A percentile compares a stretch with the other conserved stretches of the same genome.
phyloP scores from a whole-genome alignment of 1,139 yeast genomes.

The Candida tunisiensis region DNA sequence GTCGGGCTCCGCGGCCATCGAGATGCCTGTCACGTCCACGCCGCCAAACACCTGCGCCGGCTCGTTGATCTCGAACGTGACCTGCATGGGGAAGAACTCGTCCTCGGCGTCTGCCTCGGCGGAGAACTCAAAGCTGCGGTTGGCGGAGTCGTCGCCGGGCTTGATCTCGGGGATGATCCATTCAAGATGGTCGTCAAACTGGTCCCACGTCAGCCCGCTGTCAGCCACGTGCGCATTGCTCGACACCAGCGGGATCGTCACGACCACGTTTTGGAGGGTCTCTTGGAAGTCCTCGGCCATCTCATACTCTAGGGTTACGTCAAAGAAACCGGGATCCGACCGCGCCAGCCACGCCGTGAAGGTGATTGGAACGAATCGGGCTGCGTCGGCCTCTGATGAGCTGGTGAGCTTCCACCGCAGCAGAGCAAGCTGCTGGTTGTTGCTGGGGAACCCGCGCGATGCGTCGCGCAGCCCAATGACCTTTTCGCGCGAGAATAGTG shows the following conservation, averaged over 20 bases:
- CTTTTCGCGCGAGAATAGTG: slow-evolving; percentile 37
- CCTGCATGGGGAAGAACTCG: slow-evolving; percentile 74
- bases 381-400: slow-evolving; percentile 25
- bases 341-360: slow-evolving; percentile 77
- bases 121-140: slow-evolving; percentile 68
- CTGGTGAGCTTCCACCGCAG: slow-evolving; percentile 51
- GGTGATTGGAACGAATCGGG: slow-evolving; percentile 46
- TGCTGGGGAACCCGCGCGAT: slow-evolving; percentile 70
- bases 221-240: slow-evolving; percentile 38
- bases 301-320: slow-evolving; percentile 83
- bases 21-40: slow-evolving; percentile 29
- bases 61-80: slow-evolving; percentile 27
- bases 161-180: slow-evolving; percentile 25
- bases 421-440: slow-evolving; percentile 81
- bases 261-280: slow-evolving; percentile 35
- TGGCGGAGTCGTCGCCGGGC: slow-evolving; percentile 22
- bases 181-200: slow-evolving; percentile 21
- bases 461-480: slow-evolving; percentile 63
- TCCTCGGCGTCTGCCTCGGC: slow-evolving; percentile 70
- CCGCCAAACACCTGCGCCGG: slow-evolving; percentile 25
- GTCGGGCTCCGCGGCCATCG: slow-evolving; percentile 19
- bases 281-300: slow-evolving; percentile 31
- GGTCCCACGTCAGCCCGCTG: slow-evolving; percentile 18
- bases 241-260: slow-evolving; percentile 46
- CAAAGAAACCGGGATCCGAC: slow-evolving; percentile 37